A percentile compares a stretch with the other conserved stretches of the same genome.
These are phyloP conservation scores for Neodidymelliopsis sp. DNA, from an alignment of 2,329 filamentous ascomycete species.

Conservation along the genomic window DNA sequence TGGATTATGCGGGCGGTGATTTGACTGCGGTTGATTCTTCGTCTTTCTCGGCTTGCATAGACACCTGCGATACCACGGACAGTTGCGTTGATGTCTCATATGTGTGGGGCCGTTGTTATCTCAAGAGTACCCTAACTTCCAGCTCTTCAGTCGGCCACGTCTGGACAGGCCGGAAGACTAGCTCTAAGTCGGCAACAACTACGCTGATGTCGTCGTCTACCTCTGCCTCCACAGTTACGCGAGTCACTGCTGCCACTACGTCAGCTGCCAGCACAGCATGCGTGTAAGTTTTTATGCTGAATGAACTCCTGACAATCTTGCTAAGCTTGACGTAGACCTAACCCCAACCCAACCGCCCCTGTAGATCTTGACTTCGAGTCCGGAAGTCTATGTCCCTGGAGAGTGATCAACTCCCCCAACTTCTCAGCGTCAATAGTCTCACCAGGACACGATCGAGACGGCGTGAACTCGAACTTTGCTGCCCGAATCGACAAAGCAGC, in stretches of 20 bases:
- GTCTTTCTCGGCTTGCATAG: not conserved
- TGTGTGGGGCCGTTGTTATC: slow-evolving; percentile 3
- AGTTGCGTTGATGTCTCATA: slow-evolving; percentile 2
- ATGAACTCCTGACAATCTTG: no score
- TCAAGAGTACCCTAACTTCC: not conserved
- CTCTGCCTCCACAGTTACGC: no score
- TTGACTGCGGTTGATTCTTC: not conserved
- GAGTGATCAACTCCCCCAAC: not conserved
- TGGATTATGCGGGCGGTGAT: not conserved
- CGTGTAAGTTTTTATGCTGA: no score
- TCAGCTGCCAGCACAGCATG: no score
- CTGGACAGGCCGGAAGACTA: slow-evolving; percentile 3
- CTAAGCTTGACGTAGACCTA: not conserved
- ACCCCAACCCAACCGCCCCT: not conserved
- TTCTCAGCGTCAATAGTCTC: not conserved
- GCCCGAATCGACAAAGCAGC: not conserved
- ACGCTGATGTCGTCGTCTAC: no score
- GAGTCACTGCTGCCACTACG: no score
- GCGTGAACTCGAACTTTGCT: not conserved
- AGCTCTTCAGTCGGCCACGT: not conserved
- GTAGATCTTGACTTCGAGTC: slow-evolving; percentile 3
- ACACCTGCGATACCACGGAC: not conserved
- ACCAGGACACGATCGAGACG: not conserved
- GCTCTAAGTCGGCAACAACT: no score
- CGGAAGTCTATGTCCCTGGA: not conserved